Percentiles rank a stretch among this genome's conserved stretches.
These are phyloP conservation scores for Trichoderma sp. DNA, from an alignment of 2,329 filamentous ascomycete genomes.

Conservation along the genomic window DNA sequence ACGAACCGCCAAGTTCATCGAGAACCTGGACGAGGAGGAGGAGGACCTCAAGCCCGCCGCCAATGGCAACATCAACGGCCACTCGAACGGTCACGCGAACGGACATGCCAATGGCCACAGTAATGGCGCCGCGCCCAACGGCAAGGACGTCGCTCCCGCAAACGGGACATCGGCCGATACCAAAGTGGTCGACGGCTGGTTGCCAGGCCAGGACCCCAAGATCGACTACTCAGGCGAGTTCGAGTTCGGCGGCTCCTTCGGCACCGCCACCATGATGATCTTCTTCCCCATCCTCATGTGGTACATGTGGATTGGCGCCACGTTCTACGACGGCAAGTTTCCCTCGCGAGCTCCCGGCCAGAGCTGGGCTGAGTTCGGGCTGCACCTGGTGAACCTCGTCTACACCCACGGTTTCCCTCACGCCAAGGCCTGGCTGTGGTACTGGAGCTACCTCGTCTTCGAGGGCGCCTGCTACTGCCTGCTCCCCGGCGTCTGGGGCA, in stretches of 20 bases:
- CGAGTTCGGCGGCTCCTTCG: constrained; percentile 88
- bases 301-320: constrained; percentile 98
- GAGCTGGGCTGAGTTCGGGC: constrained; percentile 69
- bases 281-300: constrained; percentile 95
- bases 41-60: constrained; percentile 36
- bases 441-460: constrained; percentile 90
- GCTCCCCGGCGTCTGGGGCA: constrained; percentile 83
- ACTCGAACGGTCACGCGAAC: constrained; percentile 29
- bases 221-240: constrained; percentile 64
- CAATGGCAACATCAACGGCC: constrained; percentile 30
- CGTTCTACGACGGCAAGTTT: constrained; percentile 84
- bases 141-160: constrained; percentile 30
- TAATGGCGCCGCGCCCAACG: constrained; percentile 30
- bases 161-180: constrained; percentile 32
- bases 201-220: constrained; percentile 61
- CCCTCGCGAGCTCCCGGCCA: constrained; percentile 68
- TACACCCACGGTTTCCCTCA: constrained; percentile 86
- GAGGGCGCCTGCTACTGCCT: constrained; percentile 81
- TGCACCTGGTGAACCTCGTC: constrained; percentile 70
- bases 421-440: constrained; percentile 83
- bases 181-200: constrained; percentile 57
- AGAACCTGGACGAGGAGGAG: constrained; percentile 52
- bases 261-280: constrained; percentile 82
- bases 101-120: background rate
- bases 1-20: constrained; percentile 54